phyloP scores from a whole-genome alignment of 441 rosid species.

The Jatropha podagrica region DNA sequence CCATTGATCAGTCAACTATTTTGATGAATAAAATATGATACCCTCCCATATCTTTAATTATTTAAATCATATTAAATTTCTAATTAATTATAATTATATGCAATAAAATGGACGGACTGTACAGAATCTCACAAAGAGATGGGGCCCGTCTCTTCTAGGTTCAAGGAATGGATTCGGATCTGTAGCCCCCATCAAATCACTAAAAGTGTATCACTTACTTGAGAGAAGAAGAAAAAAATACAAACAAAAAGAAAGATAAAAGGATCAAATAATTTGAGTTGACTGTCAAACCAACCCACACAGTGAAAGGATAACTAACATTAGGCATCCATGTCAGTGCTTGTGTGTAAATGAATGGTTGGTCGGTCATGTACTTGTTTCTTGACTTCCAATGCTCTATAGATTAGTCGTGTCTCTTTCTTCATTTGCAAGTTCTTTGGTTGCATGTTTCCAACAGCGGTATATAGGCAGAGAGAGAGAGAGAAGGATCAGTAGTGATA shows the following conservation, averaged over 20 bases:
- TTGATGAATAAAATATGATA: background rate
- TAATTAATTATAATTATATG: background rate
- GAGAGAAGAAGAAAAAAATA: background rate
- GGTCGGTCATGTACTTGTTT: background rate
- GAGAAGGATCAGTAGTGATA: background rate
- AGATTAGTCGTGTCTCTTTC: background rate
- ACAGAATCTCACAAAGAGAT: background rate
- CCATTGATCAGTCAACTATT: background rate
- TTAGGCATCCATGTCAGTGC: too few relatives aligned
- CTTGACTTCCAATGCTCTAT: background rate
- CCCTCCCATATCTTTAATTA: background rate
- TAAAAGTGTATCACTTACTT: background rate
- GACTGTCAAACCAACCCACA: background rate
- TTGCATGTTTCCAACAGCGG: background rate
- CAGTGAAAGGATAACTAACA: too few relatives aligned
- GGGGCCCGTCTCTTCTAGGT: conserved; percentile 18
- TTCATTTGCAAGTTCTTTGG: conserved; percentile 26
- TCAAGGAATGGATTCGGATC: conserved; percentile 29
- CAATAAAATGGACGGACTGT: conserved; percentile 1
- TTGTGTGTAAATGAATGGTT: too few relatives aligned
- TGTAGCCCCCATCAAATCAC: conserved; percentile 43
- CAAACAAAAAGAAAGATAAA: background rate
- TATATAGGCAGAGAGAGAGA: background rate
- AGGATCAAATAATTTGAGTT: background rate
- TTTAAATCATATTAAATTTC: background rate